Conservation (phyloP, 495 filamentous ascomycete species). For the Geoglossum glabrum region DNA sequence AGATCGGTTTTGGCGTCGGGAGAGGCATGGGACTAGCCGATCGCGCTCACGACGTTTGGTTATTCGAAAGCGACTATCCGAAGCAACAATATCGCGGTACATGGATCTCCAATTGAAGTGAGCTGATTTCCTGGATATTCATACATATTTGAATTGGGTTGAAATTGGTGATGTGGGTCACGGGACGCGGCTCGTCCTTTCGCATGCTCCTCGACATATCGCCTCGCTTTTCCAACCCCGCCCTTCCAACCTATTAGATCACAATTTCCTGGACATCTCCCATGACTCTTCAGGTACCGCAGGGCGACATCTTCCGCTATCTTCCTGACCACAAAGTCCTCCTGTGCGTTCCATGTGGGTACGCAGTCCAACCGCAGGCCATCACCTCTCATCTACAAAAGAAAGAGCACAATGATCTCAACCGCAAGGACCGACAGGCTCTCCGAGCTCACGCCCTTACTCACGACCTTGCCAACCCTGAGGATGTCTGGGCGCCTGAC, state of each 20-base stretch:
- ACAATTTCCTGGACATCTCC: background rate
- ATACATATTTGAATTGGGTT: background rate
- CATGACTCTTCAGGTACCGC: background rate
- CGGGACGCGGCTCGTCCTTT: background rate
- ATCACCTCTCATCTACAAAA: background rate
- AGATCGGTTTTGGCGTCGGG: background rate
- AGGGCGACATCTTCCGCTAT: background rate
- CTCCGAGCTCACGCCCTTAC: background rate
- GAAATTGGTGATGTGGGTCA: background rate
- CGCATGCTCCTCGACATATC: background rate
- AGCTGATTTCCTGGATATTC: background rate
- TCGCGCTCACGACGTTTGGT: background rate
- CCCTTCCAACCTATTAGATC: background rate
- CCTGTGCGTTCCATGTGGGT: background rate
- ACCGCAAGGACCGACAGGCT: background rate
- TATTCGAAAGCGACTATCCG: background rate
- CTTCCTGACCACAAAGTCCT: background rate
- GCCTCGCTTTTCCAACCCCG: background rate
- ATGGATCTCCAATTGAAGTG: background rate
- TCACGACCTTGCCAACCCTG: background rate
- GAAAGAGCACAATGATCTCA: background rate
- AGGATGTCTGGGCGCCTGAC: background rate
- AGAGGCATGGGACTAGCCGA: background rate
- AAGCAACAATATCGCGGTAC: background rate
- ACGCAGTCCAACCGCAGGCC: background rate